phyloP scores from a whole-genome alignment of 805 yeast genomes.

The Candida multigemmis region DNA sequence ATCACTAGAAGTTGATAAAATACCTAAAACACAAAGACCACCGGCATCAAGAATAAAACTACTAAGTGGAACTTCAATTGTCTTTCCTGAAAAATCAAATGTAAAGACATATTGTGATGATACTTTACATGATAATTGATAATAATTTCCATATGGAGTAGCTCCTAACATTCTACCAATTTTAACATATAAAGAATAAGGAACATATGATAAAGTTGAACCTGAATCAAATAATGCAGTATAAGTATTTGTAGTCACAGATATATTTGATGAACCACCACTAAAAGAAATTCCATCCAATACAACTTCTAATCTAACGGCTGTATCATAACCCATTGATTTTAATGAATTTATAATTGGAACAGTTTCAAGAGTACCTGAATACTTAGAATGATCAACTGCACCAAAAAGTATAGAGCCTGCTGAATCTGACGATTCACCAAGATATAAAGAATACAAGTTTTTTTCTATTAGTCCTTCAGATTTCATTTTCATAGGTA shows the following conservation, averaged over 20 bases:
- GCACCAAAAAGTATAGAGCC: conserved; percentile 36
- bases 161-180: conserved; percentile 32
- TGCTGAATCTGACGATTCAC: conserved; percentile 10
- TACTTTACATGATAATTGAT: conserved; percentile 29
- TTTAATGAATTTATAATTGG: conserved; percentile 34
- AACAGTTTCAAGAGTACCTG: conserved; percentile 21
- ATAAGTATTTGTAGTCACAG: conserved; percentile 10
- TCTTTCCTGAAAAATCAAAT: conserved; percentile 52
- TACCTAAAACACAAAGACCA: conserved; percentile 17
- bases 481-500: conserved; percentile 20
- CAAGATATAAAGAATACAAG: conserved; percentile 28
- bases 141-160: conserved; percentile 32
- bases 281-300: conserved; percentile 26
- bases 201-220: conserved; percentile 33
- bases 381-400: conserved; percentile 32
- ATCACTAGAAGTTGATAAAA: conserved; percentile 8
- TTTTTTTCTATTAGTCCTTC: conserved; percentile 21
- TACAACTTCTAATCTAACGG: conserved; percentile 43
- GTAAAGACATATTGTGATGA: conserved; percentile 16
- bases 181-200: conserved; percentile 20
- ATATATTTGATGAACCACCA: conserved; percentile 3
- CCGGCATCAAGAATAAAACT: conserved; percentile 14
- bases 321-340: conserved; percentile 18
- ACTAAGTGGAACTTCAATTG: conserved; percentile 39
- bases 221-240: conserved; percentile 27